A percentile compares a stretch with the other conserved stretches of the same genome.
phyloP scores from a whole-genome alignment of 176 grass and related monocot genomes.

The Carex cristatella region DNA sequence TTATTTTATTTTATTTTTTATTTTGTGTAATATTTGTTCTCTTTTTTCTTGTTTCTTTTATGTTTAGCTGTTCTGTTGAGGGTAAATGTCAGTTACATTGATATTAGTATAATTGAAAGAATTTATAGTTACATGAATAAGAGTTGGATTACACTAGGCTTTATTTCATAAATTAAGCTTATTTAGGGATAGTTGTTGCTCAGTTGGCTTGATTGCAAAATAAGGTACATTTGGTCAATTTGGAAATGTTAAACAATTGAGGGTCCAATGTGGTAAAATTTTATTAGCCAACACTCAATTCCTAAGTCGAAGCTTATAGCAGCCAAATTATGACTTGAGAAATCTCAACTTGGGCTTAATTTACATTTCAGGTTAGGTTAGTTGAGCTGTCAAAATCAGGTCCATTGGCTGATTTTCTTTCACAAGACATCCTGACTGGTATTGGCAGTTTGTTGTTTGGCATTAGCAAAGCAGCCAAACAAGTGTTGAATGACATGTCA shows the following conservation, averaged over 20 bases:
- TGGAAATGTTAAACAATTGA: too few species aligned
- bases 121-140: not conserved
- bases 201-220: not conserved
- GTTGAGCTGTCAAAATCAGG: conserved; percentile 79
- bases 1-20: not conserved
- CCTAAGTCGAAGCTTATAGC: not conserved
- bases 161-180: not conserved
- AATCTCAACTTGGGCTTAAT: conserved; percentile 13
- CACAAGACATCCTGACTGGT: conserved; percentile 39
- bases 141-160: not conserved
- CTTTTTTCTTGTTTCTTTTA: not conserved
- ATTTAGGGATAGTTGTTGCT: not conserved
- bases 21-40: not conserved
- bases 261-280: not conserved
- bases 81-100: not conserved
- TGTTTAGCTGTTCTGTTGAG: not conserved
- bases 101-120: not conserved
- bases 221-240: not conserved
- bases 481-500: conserved; percentile 50
- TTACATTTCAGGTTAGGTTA: conserved; percentile 60
- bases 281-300: not conserved
- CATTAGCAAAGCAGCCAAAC: conserved; percentile 54
- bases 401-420: conserved; percentile 19
- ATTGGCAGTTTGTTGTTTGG: conserved; percentile 61
- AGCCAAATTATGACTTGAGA: not conserved